phyloP scores from a whole-genome alignment of 73 alveolate genomes.

The Paramecium sonneborni region DNA sequence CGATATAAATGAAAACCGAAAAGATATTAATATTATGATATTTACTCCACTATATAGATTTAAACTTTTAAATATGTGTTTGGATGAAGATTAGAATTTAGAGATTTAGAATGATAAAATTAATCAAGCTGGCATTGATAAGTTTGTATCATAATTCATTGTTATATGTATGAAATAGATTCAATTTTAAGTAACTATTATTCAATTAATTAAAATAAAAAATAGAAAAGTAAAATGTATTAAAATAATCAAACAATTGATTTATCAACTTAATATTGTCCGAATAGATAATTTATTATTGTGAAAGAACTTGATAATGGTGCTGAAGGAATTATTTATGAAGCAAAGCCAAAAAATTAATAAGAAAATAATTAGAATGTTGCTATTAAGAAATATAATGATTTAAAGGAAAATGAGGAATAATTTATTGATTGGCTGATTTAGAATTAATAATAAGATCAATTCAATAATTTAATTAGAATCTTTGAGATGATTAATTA shows the following conservation, averaged over 20 bases:
- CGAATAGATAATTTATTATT: background rate
- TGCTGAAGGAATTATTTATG: too few relatives aligned
- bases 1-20: too few relatives aligned
- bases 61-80: too few relatives aligned
- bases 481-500: background rate
- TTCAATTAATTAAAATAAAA: too few relatives aligned
- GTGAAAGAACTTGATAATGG: background rate
- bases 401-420: too few relatives aligned
- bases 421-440: background rate
- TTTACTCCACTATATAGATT: too few relatives aligned
- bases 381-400: too few relatives aligned
- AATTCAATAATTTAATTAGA: background rate
- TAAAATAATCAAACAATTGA: background rate
- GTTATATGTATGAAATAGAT: background rate
- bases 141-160: too few relatives aligned
- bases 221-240: background rate
- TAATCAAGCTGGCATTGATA: background rate
- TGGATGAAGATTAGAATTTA: conserved; percentile 45
- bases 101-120: conserved; percentile 33
- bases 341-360: background rate
- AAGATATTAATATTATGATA: too few relatives aligned
- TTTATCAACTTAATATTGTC: background rate
- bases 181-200: too few relatives aligned
- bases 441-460: background rate
- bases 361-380: too few relatives aligned